Base-by-base conservation (phyloP, 495 filamentous ascomycete genomes). In the Xylaria bambusicola region DNA sequence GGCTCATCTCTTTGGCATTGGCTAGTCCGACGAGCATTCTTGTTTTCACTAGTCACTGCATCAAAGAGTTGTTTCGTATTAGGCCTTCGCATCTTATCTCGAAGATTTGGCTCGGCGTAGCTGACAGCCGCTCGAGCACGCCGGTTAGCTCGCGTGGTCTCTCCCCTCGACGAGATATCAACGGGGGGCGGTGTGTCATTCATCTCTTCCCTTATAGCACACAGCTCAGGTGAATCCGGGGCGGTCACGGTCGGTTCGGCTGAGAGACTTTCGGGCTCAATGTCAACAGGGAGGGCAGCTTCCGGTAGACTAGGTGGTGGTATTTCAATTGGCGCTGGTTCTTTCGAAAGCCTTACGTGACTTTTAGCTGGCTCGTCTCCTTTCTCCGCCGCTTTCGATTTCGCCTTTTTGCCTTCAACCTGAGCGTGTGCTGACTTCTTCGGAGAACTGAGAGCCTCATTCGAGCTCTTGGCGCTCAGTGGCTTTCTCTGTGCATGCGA, bases 1-100 rank as follows among this genome's bases (percentile, higher is more conserved):
- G 60, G 41, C 8, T 71, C 70, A 36, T 75, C 72, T 6, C 56
- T 54, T 51, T 69, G 72, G 24, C 61, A 68, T 35, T 71, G 68
- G 26, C 68, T 71, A 31, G 62, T 57, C 44, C 75, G 69, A 20
- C 72, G 71, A 26, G 67, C 62, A 23, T 75, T 73, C 57, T 79
- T 80, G 40, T 73, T 81, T 53, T 84, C 81, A 6, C 75, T 79
- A 3, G 74, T 66, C 41, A 93, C 90, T 7, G 90, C 90, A 68
- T 90, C 88, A 35, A 86, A 79, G 6, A 93, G 71, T 52, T 88
- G 82, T 60, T 88, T 90, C 15, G 86, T 88, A 49, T 60, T 60
- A 20, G 90, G 87, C 49, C 91, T 85, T 50, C 91, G 82, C 91
- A 96, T 95, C 75, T 96, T 96, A 64, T 86, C 88, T 51, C 89